Evolutionary conservation across 805 yeast genomes (phyloP), one percentile per base, ranked within the genome.

Genomic region (Saturnispora sanitii): DNA sequence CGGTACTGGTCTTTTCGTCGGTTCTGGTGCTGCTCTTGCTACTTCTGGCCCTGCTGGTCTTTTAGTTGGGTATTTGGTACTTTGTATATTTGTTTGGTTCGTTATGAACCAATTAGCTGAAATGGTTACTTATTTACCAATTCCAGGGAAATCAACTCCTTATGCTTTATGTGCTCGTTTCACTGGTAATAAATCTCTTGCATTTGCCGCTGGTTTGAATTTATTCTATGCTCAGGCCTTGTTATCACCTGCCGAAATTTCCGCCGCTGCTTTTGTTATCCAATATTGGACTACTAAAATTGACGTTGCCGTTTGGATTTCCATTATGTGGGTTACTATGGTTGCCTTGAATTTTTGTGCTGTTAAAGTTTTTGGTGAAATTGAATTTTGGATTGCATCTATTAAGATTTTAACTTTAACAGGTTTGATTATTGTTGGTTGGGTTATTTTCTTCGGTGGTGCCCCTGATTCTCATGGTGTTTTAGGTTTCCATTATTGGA

Each of bases 51-150:
- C 65, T 2, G 63, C 60, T 1, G 74, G 73, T 22, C 49, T 76
- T 28, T 66, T 83, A 29, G 62, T 75, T 19, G 77, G 86, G 11
- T 83, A 81, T 54, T 47, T 75, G 20, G 61, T 78, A 35, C 70
- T 82, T 54, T 78, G 84, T 9, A 61, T 73, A 33, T 75, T 79
- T 41, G 77, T 82, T 30, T 81, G 71, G 58, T 71, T 75, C 47
- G 74, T 80, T 35, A 78, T 79, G 79, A 70, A 70, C 51, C 65
- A 74, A 35, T 61, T 79, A 39, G 83, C 82, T 43, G 86, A 79
- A 57, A 73, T 79, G 67, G 82, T 80, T 15, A 69, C 82, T 30
- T 79, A 65, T 49, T 45, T 73, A 18, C 81, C 81, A 1, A 65
- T 74, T 33, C 73, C 77, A 16, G 80, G 83, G 51, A 79, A 79